These are phyloP conservation scores for Sarocladium oryzae DNA, from an alignment of 2,329 filamentous ascomycete genomes.

Conservation along the genomic window DNA sequence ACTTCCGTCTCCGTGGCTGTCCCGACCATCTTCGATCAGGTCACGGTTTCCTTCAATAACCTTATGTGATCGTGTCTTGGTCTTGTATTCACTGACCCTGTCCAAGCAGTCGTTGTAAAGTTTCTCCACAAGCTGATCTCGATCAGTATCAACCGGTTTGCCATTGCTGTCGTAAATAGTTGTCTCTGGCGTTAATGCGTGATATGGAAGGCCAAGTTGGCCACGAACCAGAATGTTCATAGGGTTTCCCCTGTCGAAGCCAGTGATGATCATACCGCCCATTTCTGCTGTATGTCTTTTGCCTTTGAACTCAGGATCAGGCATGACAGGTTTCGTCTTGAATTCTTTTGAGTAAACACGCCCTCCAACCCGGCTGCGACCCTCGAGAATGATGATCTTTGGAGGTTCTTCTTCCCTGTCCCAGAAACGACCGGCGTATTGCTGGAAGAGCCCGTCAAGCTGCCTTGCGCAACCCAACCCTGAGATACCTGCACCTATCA, in stretches of 20 bases:
- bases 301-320: conserved; percentile 46
- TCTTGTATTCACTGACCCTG: conserved; percentile 83
- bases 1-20: conserved; percentile 63
- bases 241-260: conserved; percentile 92
- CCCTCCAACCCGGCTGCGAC: conserved; percentile 78
- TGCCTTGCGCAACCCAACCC: conserved; percentile 90
- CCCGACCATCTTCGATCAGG: conserved; percentile 74
- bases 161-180: conserved; percentile 86
- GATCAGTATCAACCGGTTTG: conserved; percentile 66
- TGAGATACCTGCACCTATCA: conserved; percentile 91
- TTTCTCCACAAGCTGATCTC: conserved; percentile 80
- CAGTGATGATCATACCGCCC: conserved; percentile 97
- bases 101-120: conserved; percentile 94
- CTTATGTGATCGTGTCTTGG: conserved; percentile 62
- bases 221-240: conserved; percentile 85
- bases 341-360: conserved; percentile 80
- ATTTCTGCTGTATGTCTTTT: conserved; percentile 81
- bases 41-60: conserved; percentile 77
- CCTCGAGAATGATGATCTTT: conserved; percentile 76
- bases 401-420: conserved; percentile 62
- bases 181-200: conserved; percentile 70
- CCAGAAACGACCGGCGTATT: conserved; percentile 65
- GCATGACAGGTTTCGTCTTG: conserved; percentile 49
- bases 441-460: conserved; percentile 75
- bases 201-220: conserved; percentile 81